These are phyloP conservation scores for Aspergillus egyptiacus DNA, from an alignment of 495 filamentous ascomycete genomes.

Conservation along the genomic window DNA sequence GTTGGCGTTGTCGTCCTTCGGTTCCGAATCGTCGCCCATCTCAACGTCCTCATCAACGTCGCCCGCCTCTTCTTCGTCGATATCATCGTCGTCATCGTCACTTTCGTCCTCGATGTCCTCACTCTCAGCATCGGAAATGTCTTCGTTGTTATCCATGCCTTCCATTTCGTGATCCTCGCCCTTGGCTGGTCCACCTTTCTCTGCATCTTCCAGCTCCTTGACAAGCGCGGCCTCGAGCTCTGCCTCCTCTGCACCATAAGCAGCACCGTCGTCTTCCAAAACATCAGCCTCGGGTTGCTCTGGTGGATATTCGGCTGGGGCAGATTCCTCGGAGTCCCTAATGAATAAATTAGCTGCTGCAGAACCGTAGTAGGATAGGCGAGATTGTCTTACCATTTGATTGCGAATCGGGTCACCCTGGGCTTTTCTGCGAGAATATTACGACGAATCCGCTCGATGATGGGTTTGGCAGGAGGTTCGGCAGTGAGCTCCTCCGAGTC, in stretches of 20 bases:
- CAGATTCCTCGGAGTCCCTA: slow-evolving; percentile 95
- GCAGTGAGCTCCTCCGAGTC: slow-evolving; percentile 80
- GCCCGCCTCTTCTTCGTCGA: slow-evolving; percentile 64
- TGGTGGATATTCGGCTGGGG: slow-evolving; percentile 90
- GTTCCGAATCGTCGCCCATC: slow-evolving; percentile 61
- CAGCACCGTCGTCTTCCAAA: slow-evolving; percentile 71
- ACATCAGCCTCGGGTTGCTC: slow-evolving; percentile 94
- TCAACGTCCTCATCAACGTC: slow-evolving; percentile 79
- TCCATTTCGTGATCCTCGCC: slow-evolving; percentile 79
- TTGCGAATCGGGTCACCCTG: slow-evolving; percentile 93
- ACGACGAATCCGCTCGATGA: slow-evolving; percentile 83
- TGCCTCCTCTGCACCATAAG: slow-evolving; percentile 77
- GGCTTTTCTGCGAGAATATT: slow-evolving; percentile 97
- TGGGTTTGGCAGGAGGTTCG: slow-evolving; percentile 84
- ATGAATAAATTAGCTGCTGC: slow-evolving; percentile 4
- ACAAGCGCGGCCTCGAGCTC: slow-evolving; percentile 48
- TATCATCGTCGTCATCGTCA: slow-evolving; percentile 80
- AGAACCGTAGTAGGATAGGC: neutral
- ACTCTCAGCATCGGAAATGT: slow-evolving; percentile 78
- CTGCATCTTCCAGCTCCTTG: slow-evolving; percentile 54
- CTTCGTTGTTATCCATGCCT: slow-evolving; percentile 63
- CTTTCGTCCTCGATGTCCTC: slow-evolving; percentile 96
- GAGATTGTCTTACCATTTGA: slow-evolving; percentile 75
- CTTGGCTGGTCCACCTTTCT: slow-evolving; percentile 37
- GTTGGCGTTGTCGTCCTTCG: slow-evolving; percentile 34